Conservation (phyloP, 2,329 filamentous ascomycete genomes). For the Fusarium musae region DNA sequence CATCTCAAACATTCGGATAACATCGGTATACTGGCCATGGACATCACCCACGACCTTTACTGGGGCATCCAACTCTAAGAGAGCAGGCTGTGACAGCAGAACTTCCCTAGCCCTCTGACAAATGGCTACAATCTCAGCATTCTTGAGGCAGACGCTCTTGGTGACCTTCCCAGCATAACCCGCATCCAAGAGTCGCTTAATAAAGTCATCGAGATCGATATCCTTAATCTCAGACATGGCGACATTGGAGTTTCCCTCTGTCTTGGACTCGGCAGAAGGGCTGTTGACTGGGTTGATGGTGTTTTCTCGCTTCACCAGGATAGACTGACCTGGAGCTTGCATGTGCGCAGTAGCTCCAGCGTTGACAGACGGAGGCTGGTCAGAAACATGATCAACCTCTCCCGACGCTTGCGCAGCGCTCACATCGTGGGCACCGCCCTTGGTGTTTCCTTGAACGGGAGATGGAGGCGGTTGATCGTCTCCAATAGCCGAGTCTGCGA, state of each 20-base stretch:
- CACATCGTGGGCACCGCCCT: constrained; percentile 80
- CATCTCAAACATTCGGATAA: constrained; percentile 97
- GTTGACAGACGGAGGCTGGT: constrained; percentile 80
- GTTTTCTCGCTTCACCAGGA: constrained; percentile 84
- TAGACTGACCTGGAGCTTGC: constrained; percentile 85
- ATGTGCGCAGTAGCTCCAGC: constrained; percentile 67
- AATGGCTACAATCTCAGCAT: constrained; percentile 95
- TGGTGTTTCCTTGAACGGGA: constrained; percentile 80
- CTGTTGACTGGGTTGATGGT: constrained; percentile 72
- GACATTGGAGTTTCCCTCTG: constrained; percentile 66
- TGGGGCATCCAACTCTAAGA: constrained; percentile 90
- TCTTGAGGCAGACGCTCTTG: constrained; percentile 96
- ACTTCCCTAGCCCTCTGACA: constrained; percentile 90
- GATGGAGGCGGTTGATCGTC: constrained; percentile 79
- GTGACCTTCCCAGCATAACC: constrained; percentile 97
- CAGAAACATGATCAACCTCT: constrained; percentile 94
- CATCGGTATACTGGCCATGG: constrained; percentile 98
- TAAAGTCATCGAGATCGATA: constrained; percentile 96
- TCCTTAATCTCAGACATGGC: constrained; percentile 92
- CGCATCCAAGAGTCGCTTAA: constrained; percentile 91
- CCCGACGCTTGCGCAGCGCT: constrained; percentile 84
- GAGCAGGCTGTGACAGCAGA: constrained; percentile 89
- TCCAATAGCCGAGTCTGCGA: constrained; percentile 47
- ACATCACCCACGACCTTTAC: constrained; percentile 99
- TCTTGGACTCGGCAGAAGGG: constrained; percentile 55